Conservation (phyloP, 257 asterid species). For the Jaltomata sinuosa region DNA sequence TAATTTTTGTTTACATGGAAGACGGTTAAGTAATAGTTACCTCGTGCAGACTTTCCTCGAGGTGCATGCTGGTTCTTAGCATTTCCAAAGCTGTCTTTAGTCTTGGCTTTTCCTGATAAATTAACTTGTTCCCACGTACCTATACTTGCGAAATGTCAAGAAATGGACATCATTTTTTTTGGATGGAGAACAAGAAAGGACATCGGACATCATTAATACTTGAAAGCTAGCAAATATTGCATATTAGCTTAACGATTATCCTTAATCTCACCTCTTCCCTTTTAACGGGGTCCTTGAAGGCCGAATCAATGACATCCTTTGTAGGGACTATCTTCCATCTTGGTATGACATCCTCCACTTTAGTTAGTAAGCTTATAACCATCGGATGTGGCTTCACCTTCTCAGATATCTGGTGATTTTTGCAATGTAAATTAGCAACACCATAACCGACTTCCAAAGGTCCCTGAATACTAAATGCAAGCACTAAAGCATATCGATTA, state of each 20-base stretch:
- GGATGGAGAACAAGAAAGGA: background rate
- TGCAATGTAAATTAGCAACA: background rate
- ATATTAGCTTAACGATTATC: background rate
- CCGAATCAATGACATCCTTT: constrained; percentile 73
- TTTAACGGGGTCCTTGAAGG: constrained; percentile 74
- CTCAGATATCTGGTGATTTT: constrained; percentile 51
- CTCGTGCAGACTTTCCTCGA: constrained; percentile 77
- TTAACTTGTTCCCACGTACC: constrained; percentile 70
- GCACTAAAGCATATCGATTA: background rate
- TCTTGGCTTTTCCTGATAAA: constrained; percentile 83
- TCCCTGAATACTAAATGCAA: background rate
- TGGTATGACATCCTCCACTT: constrained; percentile 74
- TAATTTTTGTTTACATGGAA: background rate
- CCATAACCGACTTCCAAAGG: background rate
- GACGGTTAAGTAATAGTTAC: constrained; percentile 14
- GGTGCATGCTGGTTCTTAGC: constrained; percentile 93
- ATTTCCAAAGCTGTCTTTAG: constrained; percentile 88
- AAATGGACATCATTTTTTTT: background rate
- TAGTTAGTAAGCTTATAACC: constrained; percentile 57
- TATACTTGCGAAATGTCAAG: background rate
- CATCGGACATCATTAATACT: background rate
- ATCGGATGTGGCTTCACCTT: constrained; percentile 87
- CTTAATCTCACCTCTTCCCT: constrained; percentile 81
- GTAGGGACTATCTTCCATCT: constrained; percentile 93
- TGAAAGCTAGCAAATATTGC: background rate